Evolutionary conservation across 768 basidiomycete genomes (phyloP).

Genomic region (Paxillus rubicundulus): DNA sequence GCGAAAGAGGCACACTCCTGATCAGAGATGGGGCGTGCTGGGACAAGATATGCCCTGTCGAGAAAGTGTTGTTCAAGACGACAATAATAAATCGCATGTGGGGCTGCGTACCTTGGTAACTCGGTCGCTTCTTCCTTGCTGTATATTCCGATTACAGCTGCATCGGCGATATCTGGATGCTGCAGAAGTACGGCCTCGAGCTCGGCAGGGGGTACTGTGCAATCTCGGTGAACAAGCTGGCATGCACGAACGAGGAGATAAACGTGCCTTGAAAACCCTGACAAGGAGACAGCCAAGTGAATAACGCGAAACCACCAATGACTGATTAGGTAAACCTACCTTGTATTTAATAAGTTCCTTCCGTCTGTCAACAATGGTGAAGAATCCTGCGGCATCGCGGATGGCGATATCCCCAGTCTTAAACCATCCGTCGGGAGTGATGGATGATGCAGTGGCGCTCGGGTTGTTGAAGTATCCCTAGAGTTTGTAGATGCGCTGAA

Average conservation of each 20-base stretch:
- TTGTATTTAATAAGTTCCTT: constrained; percentile 82
- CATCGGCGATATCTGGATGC: constrained; percentile 75
- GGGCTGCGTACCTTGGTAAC: constrained; percentile 55
- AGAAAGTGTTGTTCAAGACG: background rate
- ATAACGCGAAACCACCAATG: background rate
- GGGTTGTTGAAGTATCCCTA: constrained; percentile 77
- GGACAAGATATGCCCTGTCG: constrained; percentile 58
- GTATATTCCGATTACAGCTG: constrained; percentile 76
- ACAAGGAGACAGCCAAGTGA: background rate
- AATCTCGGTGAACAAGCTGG: background rate
- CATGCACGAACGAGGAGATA: background rate
- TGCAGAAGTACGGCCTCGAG: constrained; percentile 73
- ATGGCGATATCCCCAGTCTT: constrained; percentile 84
- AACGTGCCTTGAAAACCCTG: constrained; percentile 73
- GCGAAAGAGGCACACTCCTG: constrained; percentile 35
- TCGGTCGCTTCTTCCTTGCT: constrained; percentile 72
- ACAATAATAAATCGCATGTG: background rate
- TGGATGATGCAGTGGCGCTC: constrained; percentile 62
- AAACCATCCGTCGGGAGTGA: constrained; percentile 78
- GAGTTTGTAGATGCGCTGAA: background rate
- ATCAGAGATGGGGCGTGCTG: constrained; percentile 19
- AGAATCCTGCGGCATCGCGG: constrained; percentile 67
- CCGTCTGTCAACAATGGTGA: constrained; percentile 68
- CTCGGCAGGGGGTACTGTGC: constrained; percentile 79
- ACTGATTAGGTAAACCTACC: constrained; percentile 24